Evolutionary conservation across 2,329 filamentous ascomycete genomes (phyloP), one percentile per base, ranked within the genome.

Genomic region (Clonostachys solani): DNA sequence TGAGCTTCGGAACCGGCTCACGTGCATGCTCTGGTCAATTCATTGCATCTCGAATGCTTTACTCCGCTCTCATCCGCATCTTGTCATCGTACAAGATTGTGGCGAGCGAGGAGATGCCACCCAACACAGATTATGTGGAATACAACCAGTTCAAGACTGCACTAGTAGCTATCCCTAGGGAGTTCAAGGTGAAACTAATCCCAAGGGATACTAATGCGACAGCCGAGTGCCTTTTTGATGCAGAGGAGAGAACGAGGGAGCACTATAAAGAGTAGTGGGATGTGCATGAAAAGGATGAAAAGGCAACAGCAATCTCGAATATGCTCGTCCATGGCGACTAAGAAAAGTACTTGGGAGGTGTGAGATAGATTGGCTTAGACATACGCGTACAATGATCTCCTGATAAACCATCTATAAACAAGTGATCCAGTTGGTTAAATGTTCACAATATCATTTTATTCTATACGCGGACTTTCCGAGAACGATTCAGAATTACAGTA

Each of bases 81-180:
- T 51, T 79, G n/a, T 64, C 67, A 4, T 66, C 67, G 9, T 80
- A 75, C 59, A 69, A 65, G 51, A 73, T 78, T 46, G 68, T 77
- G 33, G 67, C 77, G 19, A 71, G 67, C 53, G 64, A 73, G 44
- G 55, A 58, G 0, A 62, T 72, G 40, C 78, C 79, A 0, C 80
- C 79, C 0, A 83, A 81, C 52, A 82, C 78, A 0, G 78, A 83
- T 55, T 83, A 83, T 50, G 73, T 83, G 5, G 78, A 83, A 6
- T 83, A 83, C 54, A 83, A 83, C 52, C 70, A 77, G 54, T 74
- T 81, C 54, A 82, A 83, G 61, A 74, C 72, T 2, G 79, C 79
- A 0, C 54, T 83, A 34, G 79, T 83, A 12, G 80, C 80, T 0
- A 82, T 83, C 44, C 80, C 80, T 2, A 61, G 72, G 41, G 72